Percentiles rank a stretch among this genome's conserved stretches.
Evolutionary conservation across 1,284 basidiomycete genomes (phyloP).

Genomic region (Pseudomicrostroma phylloplanum): DNA sequence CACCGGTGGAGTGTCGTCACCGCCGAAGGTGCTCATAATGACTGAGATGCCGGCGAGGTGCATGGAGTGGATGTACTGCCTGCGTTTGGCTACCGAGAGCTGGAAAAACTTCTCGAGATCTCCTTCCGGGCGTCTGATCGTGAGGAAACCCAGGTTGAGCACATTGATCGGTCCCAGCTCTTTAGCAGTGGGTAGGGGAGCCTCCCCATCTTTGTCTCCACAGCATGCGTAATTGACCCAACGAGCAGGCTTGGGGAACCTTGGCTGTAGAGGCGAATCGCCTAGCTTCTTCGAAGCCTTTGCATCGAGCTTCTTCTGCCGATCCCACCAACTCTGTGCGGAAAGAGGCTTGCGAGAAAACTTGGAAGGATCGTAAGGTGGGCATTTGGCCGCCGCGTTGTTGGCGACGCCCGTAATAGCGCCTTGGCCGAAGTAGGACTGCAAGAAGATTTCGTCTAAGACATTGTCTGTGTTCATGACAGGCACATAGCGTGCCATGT

Average conservation of each 20-base stretch:
- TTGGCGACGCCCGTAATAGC: no score
- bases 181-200: neutral
- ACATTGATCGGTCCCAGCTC: slow-evolving; percentile 40
- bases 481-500: no score
- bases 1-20: slow-evolving; percentile 56
- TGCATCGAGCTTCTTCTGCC: neutral
- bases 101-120: slow-evolving; percentile 22
- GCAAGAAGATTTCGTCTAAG: no score
- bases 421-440: no score
- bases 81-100: neutral
- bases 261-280: neutral
- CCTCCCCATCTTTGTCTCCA: neutral
- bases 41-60: slow-evolving; percentile 53
- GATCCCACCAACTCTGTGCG: neutral
- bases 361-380: neutral
- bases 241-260: neutral
- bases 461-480: no score
- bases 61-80: slow-evolving; percentile 47
- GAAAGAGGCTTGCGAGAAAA: neutral
- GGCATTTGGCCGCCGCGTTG: neutral
- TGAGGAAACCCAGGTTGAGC: slow-evolving; percentile 55
- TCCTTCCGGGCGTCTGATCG: slow-evolving; percentile 49
- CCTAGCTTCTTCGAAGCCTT: neutral
- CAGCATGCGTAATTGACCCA: slow-evolving; percentile 1
- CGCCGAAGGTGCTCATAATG: slow-evolving; percentile 51